Evolutionary conservation across 257 asterid species (phyloP), one percentile per base, ranked within the genome.

Genomic region (Ballota nigra): DNA sequence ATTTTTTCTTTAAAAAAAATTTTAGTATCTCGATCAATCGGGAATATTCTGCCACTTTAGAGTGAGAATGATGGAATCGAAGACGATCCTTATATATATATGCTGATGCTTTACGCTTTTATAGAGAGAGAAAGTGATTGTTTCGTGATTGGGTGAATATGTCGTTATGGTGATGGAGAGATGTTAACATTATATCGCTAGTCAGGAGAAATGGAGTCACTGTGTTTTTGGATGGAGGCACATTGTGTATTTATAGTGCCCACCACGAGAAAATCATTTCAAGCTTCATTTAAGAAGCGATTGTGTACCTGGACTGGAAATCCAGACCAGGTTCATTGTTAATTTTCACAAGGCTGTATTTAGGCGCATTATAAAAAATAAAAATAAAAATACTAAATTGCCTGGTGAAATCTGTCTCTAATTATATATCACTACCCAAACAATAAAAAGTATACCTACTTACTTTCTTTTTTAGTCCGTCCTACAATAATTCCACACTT

Each of bases 141-240:
- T 34, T 24, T 12, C n/a, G 55, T 5, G 55, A 59, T 38, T 19
- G 76, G 52, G 19, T 64, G 28, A 29, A 68, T 19, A 71, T 76
- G 77, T 77, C 67, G 81, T 45, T 75, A 55, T 41, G 5, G 69
- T 79, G 84, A 72, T 31, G 22, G 61, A 63, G 73, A 29, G 65
- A 41, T 81, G 88, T 74, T 23, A 8, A 73, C 86, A 76, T 2
- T 20, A 47, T 52, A 66, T 56, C 34, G 36, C 6, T 5, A 5
- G 34, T 10, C 1, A 11, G 49, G 34, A 24, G 15, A 52, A 47
- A 74, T 84, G 88, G 82, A 72, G 85, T 76, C 81, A 77, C 62
- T 43, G 7, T 26, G 75, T 55, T 75, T 22, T 28, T 26, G 52
- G 71, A 83, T 83, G 87, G 67, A 75, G 81, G 70, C 84, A 83